phyloP scores from a whole-genome alignment of 2,329 filamentous ascomycete genomes.

The Periglandula ipomoeae region DNA sequence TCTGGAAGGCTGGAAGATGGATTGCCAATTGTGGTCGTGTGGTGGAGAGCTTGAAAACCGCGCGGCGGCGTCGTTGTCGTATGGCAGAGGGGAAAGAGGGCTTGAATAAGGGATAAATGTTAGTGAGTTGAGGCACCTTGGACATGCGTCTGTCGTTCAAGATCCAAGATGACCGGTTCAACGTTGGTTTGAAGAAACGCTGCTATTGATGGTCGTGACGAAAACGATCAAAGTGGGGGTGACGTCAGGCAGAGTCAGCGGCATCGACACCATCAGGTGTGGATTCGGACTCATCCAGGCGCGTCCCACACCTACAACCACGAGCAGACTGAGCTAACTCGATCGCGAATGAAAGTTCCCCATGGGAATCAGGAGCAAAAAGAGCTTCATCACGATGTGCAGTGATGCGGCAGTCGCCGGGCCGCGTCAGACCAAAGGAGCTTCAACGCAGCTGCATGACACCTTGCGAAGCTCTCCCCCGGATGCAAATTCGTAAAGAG shows the following conservation, averaged over 20 bases:
- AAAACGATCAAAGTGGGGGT: slow-evolving; percentile 17
- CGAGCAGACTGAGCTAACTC: too few relatives aligned
- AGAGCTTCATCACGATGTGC: too few relatives aligned
- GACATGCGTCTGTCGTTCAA: not conserved
- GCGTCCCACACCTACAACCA: too few relatives aligned
- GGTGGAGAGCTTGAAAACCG: not conserved
- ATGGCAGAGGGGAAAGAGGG: not conserved
- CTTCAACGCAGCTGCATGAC: too few relatives aligned
- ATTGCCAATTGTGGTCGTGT: not conserved
- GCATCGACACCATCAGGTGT: not conserved
- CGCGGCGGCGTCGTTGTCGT: not conserved
- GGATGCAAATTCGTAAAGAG: too few relatives aligned
- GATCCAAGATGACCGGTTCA: not conserved
- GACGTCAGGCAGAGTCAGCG: slow-evolving; percentile 18
- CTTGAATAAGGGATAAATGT: not conserved
- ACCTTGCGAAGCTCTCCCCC: too few relatives aligned
- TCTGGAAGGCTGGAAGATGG: not conserved
- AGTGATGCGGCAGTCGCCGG: too few relatives aligned
- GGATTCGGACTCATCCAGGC: not conserved
- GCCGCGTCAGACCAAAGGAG: too few relatives aligned
- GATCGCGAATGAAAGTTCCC: too few relatives aligned
- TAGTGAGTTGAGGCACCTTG: not conserved
- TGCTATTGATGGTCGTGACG: not conserved
- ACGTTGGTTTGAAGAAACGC: not conserved
- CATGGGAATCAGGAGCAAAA: too few relatives aligned